A percentile compares a stretch with the other conserved stretches of the same genome.
Conservation (phyloP, 257 asterid genomes). For the Solanum lycopersicoides region DNA sequence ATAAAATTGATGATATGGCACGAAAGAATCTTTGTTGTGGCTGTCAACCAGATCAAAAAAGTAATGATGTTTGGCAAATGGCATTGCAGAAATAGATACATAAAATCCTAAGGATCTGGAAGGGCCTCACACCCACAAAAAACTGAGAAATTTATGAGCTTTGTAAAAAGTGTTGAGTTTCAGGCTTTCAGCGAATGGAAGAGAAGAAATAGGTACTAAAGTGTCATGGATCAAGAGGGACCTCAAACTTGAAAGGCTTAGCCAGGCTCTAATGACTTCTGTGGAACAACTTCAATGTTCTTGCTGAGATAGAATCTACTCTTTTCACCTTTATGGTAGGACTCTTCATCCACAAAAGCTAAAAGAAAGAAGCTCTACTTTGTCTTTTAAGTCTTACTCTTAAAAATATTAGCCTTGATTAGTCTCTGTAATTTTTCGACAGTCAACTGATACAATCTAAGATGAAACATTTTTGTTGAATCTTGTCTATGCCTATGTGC, state of each 20-base stretch:
- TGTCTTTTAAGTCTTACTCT: background rate
- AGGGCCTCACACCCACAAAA: background rate
- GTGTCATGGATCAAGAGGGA: background rate
- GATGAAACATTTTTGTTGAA: background rate
- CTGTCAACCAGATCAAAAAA: background rate
- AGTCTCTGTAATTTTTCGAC: background rate
- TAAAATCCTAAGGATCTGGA: background rate
- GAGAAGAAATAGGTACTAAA: conserved; percentile 1
- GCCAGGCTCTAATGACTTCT: background rate
- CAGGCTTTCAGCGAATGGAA: background rate
- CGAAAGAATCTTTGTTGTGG: background rate
- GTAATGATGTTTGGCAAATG: background rate
- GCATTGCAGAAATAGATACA: background rate
- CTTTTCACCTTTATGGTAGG: background rate
- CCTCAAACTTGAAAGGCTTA: background rate
- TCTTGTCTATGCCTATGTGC: background rate
- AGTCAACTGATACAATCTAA: background rate
- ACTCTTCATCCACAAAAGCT: background rate
- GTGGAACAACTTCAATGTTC: background rate
- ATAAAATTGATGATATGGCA: background rate
- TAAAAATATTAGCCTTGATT: background rate
- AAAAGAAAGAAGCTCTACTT: background rate
- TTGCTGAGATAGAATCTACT: background rate
- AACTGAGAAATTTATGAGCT: background rate
- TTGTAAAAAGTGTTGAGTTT: background rate